phyloP scores from a whole-genome alignment of 805 yeast species.

The Wickerhamomyces rabaulensis region DNA sequence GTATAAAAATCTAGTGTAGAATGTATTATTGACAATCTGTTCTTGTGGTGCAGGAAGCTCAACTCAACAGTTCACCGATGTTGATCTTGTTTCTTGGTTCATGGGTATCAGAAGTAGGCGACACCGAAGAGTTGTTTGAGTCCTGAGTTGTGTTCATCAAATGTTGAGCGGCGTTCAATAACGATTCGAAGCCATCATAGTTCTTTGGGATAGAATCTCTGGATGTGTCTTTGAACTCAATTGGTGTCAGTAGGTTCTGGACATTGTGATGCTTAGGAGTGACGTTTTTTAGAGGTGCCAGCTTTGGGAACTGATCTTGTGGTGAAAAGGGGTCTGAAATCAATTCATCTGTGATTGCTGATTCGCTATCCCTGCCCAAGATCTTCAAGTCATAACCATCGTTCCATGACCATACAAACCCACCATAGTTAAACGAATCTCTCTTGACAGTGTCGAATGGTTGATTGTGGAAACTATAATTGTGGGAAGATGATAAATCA shows the following conservation, averaged over 20 bases:
- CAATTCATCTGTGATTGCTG: conserved; percentile 7
- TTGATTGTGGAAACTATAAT: neutral
- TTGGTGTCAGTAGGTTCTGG: neutral
- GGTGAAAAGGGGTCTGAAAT: conserved; percentile 1
- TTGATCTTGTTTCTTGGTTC: neutral
- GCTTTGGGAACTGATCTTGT: neutral
- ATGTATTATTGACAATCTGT: no score
- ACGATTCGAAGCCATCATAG: conserved; percentile 17
- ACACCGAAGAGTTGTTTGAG: neutral
- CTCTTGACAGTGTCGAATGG: conserved; percentile 2
- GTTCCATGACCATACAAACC: conserved; percentile 23
- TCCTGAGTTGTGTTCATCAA: conserved; percentile 9
- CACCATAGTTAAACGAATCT: conserved; percentile 22
- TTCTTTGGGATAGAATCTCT: conserved; percentile 17
- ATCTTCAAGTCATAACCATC: conserved; percentile 18
- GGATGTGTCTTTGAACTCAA: neutral
- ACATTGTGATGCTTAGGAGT: neutral
- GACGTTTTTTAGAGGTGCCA: neutral
- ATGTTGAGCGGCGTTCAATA: conserved; percentile 23
- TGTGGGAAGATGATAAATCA: conserved; percentile 13
- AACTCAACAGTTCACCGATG: neutral
- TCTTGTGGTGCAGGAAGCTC: no score
- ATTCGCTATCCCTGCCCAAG: conserved; percentile 18
- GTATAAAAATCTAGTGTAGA: neutral
- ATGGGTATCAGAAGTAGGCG: neutral